Base-by-base conservation (phyloP, 225 moss, liverwort and hornwort species). In the Anthoceros angustus region DNA sequence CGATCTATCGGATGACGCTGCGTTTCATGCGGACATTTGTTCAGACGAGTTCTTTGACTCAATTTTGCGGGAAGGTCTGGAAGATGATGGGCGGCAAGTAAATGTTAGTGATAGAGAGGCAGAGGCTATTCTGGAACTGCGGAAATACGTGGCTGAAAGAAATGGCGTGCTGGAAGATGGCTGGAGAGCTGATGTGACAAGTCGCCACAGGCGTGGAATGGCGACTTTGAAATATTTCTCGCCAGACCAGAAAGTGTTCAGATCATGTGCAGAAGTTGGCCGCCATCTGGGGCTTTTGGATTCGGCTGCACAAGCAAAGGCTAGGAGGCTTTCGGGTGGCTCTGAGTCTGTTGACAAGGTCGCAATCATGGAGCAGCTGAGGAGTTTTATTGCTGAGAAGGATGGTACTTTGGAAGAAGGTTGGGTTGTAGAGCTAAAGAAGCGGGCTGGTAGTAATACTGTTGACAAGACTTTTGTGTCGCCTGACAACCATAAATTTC, bases 391-490 rank as follows among this genome's bases (percentile, higher is more conserved):
- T 61, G 66, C 63, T 55, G 76, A 80, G 68, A 88, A 79, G 75
- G 70, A 82, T 62, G 78, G 88, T 41, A 69, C 24, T 43, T 80
- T 95, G 73, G 82, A 70, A 62, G 75, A 80, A 63, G 88, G 90
- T 42, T 95, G 94, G 94, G 84, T 82, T 39, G 86, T 86, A 40
- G 78, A 80, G 25, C 69, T 83, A 8, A 84, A 76, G 76, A 81
- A 70, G 55, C 85, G 91, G 67, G 76, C 67, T 38, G 79, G 73
- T 67, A 86, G 91, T 49, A 71, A 77, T 26, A 76, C 73, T 41
- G 46, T 80, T 60, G 92, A 98, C 69, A 98, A 92, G 78, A 82
- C 82, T 48, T 98, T 68, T 63, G 78, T 98, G 72, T 92, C 95
- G 18, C 92, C 95, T 68, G 82, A 87, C 55, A 87, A 83, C 60